phyloP scores from a whole-genome alignment of 345 rosid species.

The Atalantia buxifolia region DNA sequence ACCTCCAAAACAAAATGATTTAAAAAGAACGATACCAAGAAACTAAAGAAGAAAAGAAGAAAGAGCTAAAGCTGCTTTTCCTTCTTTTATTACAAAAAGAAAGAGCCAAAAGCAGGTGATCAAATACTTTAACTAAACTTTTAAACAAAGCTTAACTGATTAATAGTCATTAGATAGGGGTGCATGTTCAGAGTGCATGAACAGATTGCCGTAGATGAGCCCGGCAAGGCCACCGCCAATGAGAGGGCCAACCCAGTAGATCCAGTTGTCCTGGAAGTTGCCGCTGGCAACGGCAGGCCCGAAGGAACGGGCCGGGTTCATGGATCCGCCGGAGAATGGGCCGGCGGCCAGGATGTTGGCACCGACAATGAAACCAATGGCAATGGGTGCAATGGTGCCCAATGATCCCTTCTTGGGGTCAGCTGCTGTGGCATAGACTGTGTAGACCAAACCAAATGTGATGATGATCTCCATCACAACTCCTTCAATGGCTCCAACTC shows the following conservation, averaged over 20 bases:
- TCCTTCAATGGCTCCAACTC: constrained; percentile 75
- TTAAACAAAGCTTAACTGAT: neutral
- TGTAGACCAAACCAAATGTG: constrained; percentile 91
- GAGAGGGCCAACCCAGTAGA: constrained; percentile 92
- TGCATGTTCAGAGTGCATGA: constrained; percentile 50
- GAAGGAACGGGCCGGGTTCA: constrained; percentile 97
- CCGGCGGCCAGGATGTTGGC: constrained; percentile 96
- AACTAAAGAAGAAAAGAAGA: neutral
- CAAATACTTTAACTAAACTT: neutral
- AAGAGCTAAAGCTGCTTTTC: neutral
- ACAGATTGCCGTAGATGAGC: constrained; percentile 63
- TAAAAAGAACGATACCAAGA: neutral
- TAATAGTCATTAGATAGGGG: constrained; percentile 50
- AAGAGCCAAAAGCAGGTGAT: neutral
- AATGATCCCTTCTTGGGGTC: constrained; percentile 93
- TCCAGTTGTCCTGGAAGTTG: constrained; percentile 79
- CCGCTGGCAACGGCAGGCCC: constrained; percentile 92
- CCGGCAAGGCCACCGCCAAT: constrained; percentile 89
- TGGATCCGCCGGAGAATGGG: constrained; percentile 94
- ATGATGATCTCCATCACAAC: constrained; percentile 87
- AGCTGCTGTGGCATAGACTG: constrained; percentile 91
- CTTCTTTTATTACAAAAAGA: neutral
- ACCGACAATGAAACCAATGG: constrained; percentile 91
- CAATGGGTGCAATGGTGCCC: constrained; percentile 86
- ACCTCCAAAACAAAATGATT: neutral